Base-by-base conservation (phyloP, 2,329 filamentous ascomycete species). In the Paracoccidioides brasiliensis region DNA sequence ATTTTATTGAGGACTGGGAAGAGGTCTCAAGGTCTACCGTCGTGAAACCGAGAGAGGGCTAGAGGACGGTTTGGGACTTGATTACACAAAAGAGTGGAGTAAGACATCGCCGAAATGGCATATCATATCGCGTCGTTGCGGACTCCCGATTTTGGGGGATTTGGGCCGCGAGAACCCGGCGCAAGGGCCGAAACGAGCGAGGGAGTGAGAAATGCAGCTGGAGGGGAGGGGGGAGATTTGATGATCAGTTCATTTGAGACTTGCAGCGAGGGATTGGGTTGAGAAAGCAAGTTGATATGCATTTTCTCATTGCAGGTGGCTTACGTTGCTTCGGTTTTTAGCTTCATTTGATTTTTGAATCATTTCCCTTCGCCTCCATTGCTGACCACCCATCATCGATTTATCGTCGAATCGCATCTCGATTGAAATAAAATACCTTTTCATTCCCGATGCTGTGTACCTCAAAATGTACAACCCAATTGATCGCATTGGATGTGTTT, bases 51-150 rank as follows among this genome's bases (percentile, higher is more conserved):
- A 42, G 8, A 14, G n/a, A 48, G 43, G 40, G 14, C 33, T 49
- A 6, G 14, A 12, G 46, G 46, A 22, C n/a, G 46, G 33, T 54
- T 38, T 32, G 43, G 53, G 33, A 32, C 22, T 38, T 28, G 53
- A 54, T 54, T 54, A 54, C 53, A 49, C 53, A 54, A 49, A 33
- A n/a, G 15, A 35, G 43, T 54, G 35, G 52, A 48, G 44, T 35
- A 30, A 10, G 33, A 28, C 32, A 32, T 38, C 33, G 32, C 14
- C 46, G 10, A 4, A 37, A 53, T n/a, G 6, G 30, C 7, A 54
- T 49, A 38, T 35, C 46, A 22, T 14, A 22, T 37, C 5, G 9
- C 33, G 4, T 8, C n/a, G 8, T 30, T 49, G 3, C 44, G 33
- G 32, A 14, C n/a, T 12, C 14, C n/a, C 32, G 14, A 15, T 15